Evolutionary conservation across 2,329 filamentous ascomycete genomes (phyloP), one percentile per base, ranked within the genome.

Genomic region (Chalara sp.): DNA sequence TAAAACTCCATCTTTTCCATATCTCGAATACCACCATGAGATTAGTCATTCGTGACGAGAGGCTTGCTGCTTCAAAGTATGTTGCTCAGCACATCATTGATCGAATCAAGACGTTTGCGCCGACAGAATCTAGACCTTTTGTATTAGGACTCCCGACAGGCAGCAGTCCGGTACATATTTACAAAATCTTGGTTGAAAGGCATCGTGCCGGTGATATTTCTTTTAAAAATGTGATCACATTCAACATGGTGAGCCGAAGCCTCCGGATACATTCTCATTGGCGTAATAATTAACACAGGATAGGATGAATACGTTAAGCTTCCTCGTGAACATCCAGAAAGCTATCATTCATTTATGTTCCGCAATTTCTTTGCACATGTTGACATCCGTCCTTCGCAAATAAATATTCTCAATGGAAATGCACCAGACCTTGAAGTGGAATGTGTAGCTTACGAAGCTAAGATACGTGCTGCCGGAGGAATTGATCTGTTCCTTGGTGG

Each of bases 171-270:
- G 78, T 89, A 57, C 76, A 80, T 46, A 81, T 91, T 57, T 92
- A 92, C 72, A 80, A 80, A 65, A 75, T 82, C 59, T 76, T 92
- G 28, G 87, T 91, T 46, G 69, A 78, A 60, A 78, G 76, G 62
- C 79, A 83, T 72, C 85, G 85, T 70, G 75, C 77, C 57, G 82
- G 81, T 63, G 70, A 74, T 59, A 82, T 92, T 62, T 90, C 87
- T 1, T 92, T 92, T 66, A 82, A 84, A 61, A 80, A 92, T 83
- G 87, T 92, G 61, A 78, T 91, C 63, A 92, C 87, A 21, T 92
- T 92, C 76, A 92, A 92, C 70, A 52, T 54, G 44, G 44, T 47
- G 28, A 30, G 35, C 41, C 10, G 5, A 12, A 40, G 21, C 21
- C 8, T 41, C 13, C 35, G 13, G 13, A 21, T 32, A 6, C 35